Base-by-base conservation (phyloP, 306 rosid species). In the Quercus rubra region DNA sequence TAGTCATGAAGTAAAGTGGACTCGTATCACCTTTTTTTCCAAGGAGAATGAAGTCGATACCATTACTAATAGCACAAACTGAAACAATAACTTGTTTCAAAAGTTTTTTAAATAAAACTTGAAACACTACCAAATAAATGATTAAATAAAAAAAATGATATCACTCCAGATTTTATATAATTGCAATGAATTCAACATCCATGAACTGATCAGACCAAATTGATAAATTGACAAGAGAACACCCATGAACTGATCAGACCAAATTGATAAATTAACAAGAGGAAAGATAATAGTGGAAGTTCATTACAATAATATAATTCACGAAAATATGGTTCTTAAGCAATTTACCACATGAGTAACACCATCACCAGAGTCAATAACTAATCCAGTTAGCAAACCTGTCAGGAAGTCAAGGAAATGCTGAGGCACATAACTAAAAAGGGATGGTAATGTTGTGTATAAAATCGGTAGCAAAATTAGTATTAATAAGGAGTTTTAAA, bases 331-430 rank as follows among this genome's bases (percentile, higher is more conserved):
- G 12, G 46, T 23, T n/a, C 35, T 55, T 51, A 58, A 73, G 86
- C 71, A 74, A 75, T 66, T 89, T 95, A 96, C 99, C 99, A 96
- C 99, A 78, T 96, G 99, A 78, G 99, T 96, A 83, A 96, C 99
- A 71, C 99, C 99, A 79, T 96, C 99, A 52, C 99, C 99, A 3
- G 96, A 90, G 86, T 96, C 99, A 41, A 96, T 96, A 79, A 96
- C 98, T 83, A 96, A 83, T 84, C 99, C 99, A 58, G 99, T 96
- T 70, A 96, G 87, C 90, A 96, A 89, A 84, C 99, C 99, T 96
- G 91, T 25, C 66, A 87, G 75, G 80, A 78, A 66, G 27, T 31
- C 27, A 77, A 70, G 76, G 73, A 81, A 83, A 80, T 68, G 71
- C 82, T 83, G 38, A 83, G 85, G 74, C 38, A 76, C 43, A 28